A percentile compares a stretch with the other conserved stretches of the same genome.
Evolutionary conservation across 148 eudicot genomes (phyloP).

Genomic region (Pouteria glomerata): DNA sequence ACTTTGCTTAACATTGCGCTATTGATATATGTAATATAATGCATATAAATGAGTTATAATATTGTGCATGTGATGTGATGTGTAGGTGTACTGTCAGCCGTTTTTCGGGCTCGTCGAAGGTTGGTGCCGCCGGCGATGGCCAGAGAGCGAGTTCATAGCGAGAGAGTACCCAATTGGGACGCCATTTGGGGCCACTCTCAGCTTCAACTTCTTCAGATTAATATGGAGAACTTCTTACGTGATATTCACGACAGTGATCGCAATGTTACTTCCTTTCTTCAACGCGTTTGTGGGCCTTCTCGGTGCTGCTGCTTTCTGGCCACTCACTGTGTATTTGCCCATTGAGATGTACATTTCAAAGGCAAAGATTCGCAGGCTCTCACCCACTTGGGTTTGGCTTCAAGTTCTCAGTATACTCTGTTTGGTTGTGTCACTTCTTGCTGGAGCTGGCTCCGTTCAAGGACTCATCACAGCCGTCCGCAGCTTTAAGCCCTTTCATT

Average conservation of each 20-base stretch:
- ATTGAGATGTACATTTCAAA: constrained; percentile 52
- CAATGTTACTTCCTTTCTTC: constrained; percentile 65
- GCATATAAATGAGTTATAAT: no score
- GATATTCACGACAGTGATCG: constrained; percentile 27
- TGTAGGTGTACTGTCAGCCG: constrained; percentile 54
- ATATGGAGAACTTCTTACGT: constrained; percentile 53
- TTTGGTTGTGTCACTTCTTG: constrained; percentile 39
- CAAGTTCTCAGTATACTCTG: constrained; percentile 29
- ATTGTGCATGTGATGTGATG: no score
- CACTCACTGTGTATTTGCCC: constrained; percentile 58
- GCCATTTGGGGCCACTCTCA: constrained; percentile 19
- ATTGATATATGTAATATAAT: no score
- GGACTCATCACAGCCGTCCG: constrained; percentile 30
- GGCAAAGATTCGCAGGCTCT: constrained; percentile 23
- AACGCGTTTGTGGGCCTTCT: constrained; percentile 57
- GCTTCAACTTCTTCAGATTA: constrained; percentile 33
- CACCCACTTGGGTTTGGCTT: constrained; percentile 33
- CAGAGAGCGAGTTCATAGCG: constrained; percentile 33
- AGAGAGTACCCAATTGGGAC: constrained; percentile 24
- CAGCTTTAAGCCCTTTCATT: constrained; percentile 20
- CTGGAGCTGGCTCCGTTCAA: constrained; percentile 41
- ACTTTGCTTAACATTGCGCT: no score
- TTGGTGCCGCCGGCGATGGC: constrained; percentile 29
- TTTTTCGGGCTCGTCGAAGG: constrained; percentile 43
- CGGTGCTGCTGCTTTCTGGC: constrained; percentile 62